phyloP scores from a whole-genome alignment of 2,329 filamentous ascomycete genomes.

The Aspergillus sp. region DNA sequence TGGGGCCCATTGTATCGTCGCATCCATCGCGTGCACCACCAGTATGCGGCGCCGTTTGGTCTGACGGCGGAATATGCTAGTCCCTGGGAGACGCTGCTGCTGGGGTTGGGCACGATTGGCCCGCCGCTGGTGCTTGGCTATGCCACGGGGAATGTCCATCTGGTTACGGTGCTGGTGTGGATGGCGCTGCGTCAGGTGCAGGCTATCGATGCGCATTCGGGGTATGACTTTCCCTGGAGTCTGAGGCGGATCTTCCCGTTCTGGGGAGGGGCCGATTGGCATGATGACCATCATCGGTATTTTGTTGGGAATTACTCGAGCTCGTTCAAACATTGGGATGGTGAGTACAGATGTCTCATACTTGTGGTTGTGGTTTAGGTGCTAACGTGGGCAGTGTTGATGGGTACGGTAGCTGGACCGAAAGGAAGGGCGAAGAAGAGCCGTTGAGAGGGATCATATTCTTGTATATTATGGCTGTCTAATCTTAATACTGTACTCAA shows the following conservation, averaged over 20 bases:
- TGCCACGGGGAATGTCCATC: conserved; percentile 80
- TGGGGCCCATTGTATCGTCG: conserved; percentile 90
- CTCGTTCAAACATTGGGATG: conserved; percentile 96
- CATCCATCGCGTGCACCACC: conserved; percentile 97
- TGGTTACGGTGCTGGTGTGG: conserved; percentile 95
- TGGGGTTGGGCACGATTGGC: conserved; percentile 80
- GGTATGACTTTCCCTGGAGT: conserved; percentile 97
- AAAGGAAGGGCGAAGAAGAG: conserved; percentile 14
- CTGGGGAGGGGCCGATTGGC: conserved; percentile 94
- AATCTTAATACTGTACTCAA: no score
- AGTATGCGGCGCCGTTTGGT: conserved; percentile 93
- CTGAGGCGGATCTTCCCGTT: conserved; percentile 82
- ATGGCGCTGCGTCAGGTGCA: conserved; percentile 88
- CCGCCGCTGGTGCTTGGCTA: conserved; percentile 76
- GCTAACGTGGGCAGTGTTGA: conserved; percentile 12
- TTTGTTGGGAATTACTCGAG: conserved; percentile 97
- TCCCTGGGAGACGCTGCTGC: conserved; percentile 89
- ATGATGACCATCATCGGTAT: conserved; percentile 93
- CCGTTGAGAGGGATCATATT: no score
- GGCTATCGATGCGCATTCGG: conserved; percentile 93
- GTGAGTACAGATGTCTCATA: conserved; percentile 10
- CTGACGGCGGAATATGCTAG: conserved; percentile 94
- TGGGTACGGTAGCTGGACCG: conserved; percentile 23
- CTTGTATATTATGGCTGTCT: no score
- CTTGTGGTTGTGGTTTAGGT: neutral